A percentile compares a stretch with the other conserved stretches of the same genome.
Conservation (phyloP, 148 eudicot species). For the Nyssa sinensis region DNA sequence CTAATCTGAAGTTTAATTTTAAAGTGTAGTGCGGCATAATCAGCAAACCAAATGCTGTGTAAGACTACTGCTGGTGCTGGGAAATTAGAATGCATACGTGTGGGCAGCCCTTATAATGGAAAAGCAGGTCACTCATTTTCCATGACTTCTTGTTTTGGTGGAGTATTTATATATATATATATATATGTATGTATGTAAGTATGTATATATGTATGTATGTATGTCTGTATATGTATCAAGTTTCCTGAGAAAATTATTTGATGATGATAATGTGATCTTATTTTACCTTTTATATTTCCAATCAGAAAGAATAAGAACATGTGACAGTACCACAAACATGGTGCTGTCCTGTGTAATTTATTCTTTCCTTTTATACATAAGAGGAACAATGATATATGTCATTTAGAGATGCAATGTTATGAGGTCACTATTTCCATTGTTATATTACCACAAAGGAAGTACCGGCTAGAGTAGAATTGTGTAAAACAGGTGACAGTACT, state of each 20-base stretch:
- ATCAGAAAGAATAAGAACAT: background rate
- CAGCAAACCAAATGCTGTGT: conserved; percentile 71
- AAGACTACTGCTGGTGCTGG: too few relatives aligned
- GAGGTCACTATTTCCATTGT: too few relatives aligned
- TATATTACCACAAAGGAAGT: too few relatives aligned
- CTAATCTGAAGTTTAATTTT: background rate
- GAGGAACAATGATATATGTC: too few relatives aligned
- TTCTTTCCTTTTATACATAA: too few relatives aligned
- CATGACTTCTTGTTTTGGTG: background rate
- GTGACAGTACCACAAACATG: too few relatives aligned
- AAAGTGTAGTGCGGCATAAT: conserved; percentile 4
- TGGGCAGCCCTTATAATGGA: conserved; percentile 30
- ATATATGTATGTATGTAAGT: too few relatives aligned
- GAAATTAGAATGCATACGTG: conserved; percentile 13
- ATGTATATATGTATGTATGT: too few relatives aligned
- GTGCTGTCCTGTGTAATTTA: too few relatives aligned
- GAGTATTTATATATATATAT: background rate
- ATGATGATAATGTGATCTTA: conserved; percentile 4
- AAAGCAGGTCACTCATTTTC: conserved; percentile 41
- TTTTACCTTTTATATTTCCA: background rate
- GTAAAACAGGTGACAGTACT: too few relatives aligned
- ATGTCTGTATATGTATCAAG: background rate
- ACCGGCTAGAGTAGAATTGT: too few relatives aligned
- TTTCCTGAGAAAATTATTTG: background rate
- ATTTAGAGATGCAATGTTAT: too few relatives aligned